A percentile compares a stretch with the other conserved stretches of the same genome.
These are phyloP conservation scores for Phytophthora sansomeana DNA, from an alignment of 352 stramenopile genomes.

Conservation along the genomic window DNA sequence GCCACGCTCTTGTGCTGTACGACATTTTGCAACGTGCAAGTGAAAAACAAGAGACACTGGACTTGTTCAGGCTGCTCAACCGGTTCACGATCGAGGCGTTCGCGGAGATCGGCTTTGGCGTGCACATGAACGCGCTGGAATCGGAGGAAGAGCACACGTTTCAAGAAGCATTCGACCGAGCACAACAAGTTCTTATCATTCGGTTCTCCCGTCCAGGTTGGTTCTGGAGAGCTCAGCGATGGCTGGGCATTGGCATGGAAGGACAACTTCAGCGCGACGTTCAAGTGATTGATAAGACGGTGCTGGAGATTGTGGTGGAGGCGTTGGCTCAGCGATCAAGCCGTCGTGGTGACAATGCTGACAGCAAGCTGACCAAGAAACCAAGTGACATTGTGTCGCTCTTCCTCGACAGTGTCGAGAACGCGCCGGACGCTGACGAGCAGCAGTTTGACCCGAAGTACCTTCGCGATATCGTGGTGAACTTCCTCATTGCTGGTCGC, in stretches of 20 bases:
- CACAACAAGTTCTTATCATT: constrained; percentile 36
- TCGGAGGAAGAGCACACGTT: constrained; percentile 53
- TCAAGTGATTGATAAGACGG: constrained; percentile 46
- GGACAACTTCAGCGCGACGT: constrained; percentile 39
- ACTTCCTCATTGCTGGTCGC: constrained; percentile 79
- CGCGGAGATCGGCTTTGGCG: constrained; percentile 71
- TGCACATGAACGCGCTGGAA: constrained; percentile 47
- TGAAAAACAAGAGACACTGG: constrained; percentile 20
- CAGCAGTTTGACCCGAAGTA: constrained; percentile 40
- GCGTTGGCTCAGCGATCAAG: constrained; percentile 30
- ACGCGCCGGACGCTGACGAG: constrained; percentile 8
- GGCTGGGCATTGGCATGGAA: constrained; percentile 45
- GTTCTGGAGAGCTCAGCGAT: constrained; percentile 57
- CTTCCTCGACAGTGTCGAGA: constrained; percentile 33
- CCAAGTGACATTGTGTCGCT: constrained; percentile 33
- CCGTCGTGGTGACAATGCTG: too few species aligned
- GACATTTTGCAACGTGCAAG: constrained; percentile 23
- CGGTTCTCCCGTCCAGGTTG: constrained; percentile 50
- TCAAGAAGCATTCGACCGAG: constrained; percentile 58
- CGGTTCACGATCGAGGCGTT: constrained; percentile 77
- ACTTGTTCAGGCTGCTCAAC: constrained; percentile 54
- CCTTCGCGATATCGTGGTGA: constrained; percentile 82
- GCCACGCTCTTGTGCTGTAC: constrained; percentile 27
- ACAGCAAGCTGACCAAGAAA: not conserved
- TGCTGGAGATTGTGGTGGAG: constrained; percentile 48